Evolutionary conservation across 345 rosid genomes (phyloP), one percentile per base, ranked within the genome.

Genomic region (Pistacia integerrima): DNA sequence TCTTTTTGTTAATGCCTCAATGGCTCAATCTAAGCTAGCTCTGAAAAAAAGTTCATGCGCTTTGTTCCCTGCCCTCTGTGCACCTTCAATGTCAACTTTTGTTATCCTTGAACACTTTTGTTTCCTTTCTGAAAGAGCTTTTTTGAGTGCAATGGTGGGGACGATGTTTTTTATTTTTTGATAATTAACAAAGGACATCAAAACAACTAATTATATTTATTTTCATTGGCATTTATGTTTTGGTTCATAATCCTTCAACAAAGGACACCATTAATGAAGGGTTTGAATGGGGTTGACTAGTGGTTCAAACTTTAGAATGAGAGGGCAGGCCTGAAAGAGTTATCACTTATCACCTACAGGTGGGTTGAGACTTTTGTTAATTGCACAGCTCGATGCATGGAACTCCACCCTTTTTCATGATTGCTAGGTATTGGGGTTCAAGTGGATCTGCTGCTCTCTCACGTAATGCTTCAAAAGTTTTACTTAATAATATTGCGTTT

Each of bases 311-410:
- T 66, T 54, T 3, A 22, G 65, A 70, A 11, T 41, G 33, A n/a
- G 2, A 17, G n/a, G 61, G 67, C 14, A 3, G 4, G 63, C 33
- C 30, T 4, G 72, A 30, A 58, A 33, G 46, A 30, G 33, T 65
- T 0, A 38, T 35, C 33, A 68, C 55, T 2, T 30, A 22, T 30
- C 33, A 30, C 2, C 5, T 25, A 30, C 1, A 11, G 35, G 62
- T 49, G 64, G 30, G 35, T 28, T 44, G 30, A 70, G 69, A n/a
- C 55, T 55, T 77, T 61, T 11, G 51, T 35, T 33, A 28, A 68
- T 75, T 58, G 77, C 76, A 82, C 60, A 82, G 85, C 82, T 85
- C 82, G 81, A 85, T 85, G 85, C 85, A 78, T 80, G 84, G 79
- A 69, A 80, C 74, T 62, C 81, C 75, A 70, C 77, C 64, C 16